phyloP scores from a whole-genome alignment of 2,329 filamentous ascomycete genomes.

The Colletotrichum caudatum region DNA sequence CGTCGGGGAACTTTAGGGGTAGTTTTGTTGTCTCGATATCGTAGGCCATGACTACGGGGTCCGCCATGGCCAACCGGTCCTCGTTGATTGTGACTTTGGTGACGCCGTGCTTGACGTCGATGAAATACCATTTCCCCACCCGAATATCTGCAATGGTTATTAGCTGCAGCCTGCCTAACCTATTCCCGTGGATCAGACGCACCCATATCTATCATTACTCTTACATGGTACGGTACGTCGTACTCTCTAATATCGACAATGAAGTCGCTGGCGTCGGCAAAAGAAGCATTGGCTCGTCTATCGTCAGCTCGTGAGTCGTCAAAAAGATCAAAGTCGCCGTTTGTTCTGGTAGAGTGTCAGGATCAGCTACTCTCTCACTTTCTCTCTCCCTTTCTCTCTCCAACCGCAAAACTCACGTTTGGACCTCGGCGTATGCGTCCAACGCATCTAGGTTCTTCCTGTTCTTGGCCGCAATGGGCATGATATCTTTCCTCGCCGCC shows the following conservation, averaged over 20 bases:
- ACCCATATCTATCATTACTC: conserved; percentile 97
- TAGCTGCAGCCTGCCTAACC: conserved; percentile 34
- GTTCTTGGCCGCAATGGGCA: conserved; percentile 95
- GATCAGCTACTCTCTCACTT: conserved; percentile 41
- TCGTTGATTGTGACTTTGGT: conserved; percentile 87
- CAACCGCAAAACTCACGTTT: conserved; percentile 69
- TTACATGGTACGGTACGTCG: conserved; percentile 98
- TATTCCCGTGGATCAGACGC: conserved; percentile 43
- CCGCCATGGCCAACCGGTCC: conserved; percentile 88
- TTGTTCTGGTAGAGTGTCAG: conserved; percentile 64
- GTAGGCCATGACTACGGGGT: conserved; percentile 98
- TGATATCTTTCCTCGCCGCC: conserved; percentile 83
- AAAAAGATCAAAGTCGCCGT: conserved; percentile 92
- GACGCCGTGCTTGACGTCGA: conserved; percentile 92
- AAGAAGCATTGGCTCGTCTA: conserved; percentile 78
- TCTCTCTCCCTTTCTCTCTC: not conserved
- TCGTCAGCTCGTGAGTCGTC: conserved; percentile 87
- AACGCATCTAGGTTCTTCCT: conserved; percentile 96
- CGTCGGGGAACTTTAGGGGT: conserved; percentile 95
- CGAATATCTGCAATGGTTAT: conserved; percentile 77
- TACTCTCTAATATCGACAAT: conserved; percentile 99
- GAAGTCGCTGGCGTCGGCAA: conserved; percentile 93
- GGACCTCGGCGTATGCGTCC: conserved; percentile 98
- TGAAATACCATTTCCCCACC: conserved; percentile 96
- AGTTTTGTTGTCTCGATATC: conserved; percentile 99